Percentiles rank a stretch among this genome's conserved stretches.
These are phyloP conservation scores for Suillus luteus DNA, from an alignment of 768 basidiomycete genomes.

Conservation along the genomic window DNA sequence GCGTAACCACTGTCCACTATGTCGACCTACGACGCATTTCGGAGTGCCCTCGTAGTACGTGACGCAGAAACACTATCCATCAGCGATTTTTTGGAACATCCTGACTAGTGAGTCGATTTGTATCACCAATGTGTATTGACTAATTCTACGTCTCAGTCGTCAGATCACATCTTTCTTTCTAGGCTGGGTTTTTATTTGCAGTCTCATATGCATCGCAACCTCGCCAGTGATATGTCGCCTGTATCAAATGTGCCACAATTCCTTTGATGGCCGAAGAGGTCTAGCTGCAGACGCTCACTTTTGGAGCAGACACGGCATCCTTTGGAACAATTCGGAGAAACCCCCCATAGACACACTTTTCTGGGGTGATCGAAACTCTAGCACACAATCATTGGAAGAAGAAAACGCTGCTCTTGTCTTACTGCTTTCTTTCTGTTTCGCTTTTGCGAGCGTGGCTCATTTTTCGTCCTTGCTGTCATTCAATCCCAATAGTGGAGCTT, in stretches of 20 bases:
- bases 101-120: constrained; percentile 33
- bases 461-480: constrained; percentile 36
- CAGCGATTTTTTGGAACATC: constrained; percentile 32
- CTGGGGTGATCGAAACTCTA: background rate
- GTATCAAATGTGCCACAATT: constrained; percentile 2
- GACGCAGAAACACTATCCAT: constrained; percentile 15
- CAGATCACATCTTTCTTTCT: constrained; percentile 41
- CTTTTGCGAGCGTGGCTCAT: constrained; percentile 32
- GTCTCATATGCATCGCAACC: constrained; percentile 29
- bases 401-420: constrained; percentile 20
- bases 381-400: background rate
- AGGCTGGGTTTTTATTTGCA: constrained; percentile 42
- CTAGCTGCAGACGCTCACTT: background rate
- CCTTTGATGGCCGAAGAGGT: background rate
- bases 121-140: background rate
- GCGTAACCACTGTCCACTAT: constrained; percentile 1
- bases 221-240: constrained; percentile 15
- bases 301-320: background rate
- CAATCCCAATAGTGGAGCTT: constrained; percentile 13
- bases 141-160: constrained; percentile 27
- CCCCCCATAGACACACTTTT: background rate
- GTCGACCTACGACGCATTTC: background rate
- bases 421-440: constrained; percentile 33
- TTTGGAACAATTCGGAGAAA: background rate
- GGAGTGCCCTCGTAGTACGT: constrained; percentile 11